Evolutionary conservation across 306 rosid genomes (phyloP).

Genomic region (Rosa persica): DNA sequence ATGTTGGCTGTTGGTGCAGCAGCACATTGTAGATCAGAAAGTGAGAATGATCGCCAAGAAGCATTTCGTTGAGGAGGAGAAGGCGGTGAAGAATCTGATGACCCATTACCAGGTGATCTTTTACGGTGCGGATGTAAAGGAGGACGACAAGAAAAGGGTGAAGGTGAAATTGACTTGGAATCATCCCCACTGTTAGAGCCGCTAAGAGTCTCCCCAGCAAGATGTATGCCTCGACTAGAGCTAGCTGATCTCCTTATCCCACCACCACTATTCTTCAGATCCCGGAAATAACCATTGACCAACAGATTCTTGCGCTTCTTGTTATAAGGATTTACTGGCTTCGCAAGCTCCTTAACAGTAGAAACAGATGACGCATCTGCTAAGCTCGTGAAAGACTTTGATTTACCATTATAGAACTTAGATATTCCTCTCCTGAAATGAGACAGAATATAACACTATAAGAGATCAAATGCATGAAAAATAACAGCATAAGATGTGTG

Average conservation of each 20-base stretch:
- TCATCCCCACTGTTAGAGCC: conserved; percentile 34
- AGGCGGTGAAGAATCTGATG: conserved; percentile 25
- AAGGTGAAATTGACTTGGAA: conserved; percentile 40
- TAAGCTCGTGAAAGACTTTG: conserved; percentile 85
- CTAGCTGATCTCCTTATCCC: conserved; percentile 57
- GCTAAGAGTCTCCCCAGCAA: conserved; percentile 31
- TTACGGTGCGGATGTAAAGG: conserved; percentile 60
- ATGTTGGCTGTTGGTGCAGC: conserved; percentile 39
- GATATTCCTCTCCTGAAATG: conserved; percentile 87
- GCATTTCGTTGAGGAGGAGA: conserved; percentile 37
- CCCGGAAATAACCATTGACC: conserved; percentile 36
- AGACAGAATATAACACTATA: neutral
- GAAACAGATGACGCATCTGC: conserved; percentile 53
- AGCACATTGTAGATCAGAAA: conserved; percentile 61
- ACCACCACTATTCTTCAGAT: conserved; percentile 26
- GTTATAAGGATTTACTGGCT: conserved; percentile 74
- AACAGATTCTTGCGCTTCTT: conserved; percentile 72
- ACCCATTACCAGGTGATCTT: conserved; percentile 27
- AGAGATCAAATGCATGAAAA: neutral
- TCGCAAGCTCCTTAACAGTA: conserved; percentile 57
- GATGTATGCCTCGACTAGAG: conserved; percentile 39
- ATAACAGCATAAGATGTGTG: neutral
- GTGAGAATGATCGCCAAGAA: conserved; percentile 63
- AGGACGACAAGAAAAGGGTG: conserved; percentile 60
- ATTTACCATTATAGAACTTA: conserved; percentile 78